Evolutionary conservation across 1,284 basidiomycete genomes (phyloP).

Genomic region (Ceratobasidium sp.): DNA sequence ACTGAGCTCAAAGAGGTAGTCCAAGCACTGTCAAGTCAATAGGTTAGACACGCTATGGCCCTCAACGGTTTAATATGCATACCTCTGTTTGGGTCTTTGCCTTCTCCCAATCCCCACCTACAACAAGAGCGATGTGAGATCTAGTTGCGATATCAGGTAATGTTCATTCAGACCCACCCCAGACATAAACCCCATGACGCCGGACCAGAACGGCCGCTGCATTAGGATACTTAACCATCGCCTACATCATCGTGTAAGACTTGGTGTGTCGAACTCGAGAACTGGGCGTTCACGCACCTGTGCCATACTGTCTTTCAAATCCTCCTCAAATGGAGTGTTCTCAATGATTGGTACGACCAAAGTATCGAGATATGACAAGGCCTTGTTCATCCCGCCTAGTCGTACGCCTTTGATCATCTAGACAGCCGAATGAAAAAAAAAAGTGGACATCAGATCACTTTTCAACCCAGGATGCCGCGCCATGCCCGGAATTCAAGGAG

Average conservation of each 20-base stretch:
- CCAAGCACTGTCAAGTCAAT: constrained; percentile 68
- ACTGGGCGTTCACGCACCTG: constrained; percentile 53
- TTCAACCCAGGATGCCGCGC: no score
- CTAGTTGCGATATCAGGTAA: no score
- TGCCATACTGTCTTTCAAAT: constrained; percentile 85
- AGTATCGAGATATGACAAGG: constrained; percentile 83
- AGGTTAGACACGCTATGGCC: neutral
- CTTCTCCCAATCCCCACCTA: constrained; percentile 81
- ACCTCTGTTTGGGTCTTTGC: constrained; percentile 89
- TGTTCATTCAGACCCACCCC: constrained; percentile 77
- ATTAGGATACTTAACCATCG: constrained; percentile 80
- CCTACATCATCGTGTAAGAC: constrained; percentile 52
- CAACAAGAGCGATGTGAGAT: neutral
- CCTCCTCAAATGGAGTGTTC: constrained; percentile 88
- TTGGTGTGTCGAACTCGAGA: neutral
- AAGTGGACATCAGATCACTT: neutral
- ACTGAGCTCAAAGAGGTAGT: constrained; percentile 86
- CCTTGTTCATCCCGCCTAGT: constrained; percentile 73
- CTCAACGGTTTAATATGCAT: constrained; percentile 28
- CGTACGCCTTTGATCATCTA: constrained; percentile 91
- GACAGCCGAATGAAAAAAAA: neutral
- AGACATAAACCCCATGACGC: constrained; percentile 84
- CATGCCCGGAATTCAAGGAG: no score
- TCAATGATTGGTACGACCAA: constrained; percentile 88
- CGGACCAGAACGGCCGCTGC: constrained; percentile 83